Conservation (phyloP, 257 asterid genomes). For the Solanum bulbocastanum region DNA sequence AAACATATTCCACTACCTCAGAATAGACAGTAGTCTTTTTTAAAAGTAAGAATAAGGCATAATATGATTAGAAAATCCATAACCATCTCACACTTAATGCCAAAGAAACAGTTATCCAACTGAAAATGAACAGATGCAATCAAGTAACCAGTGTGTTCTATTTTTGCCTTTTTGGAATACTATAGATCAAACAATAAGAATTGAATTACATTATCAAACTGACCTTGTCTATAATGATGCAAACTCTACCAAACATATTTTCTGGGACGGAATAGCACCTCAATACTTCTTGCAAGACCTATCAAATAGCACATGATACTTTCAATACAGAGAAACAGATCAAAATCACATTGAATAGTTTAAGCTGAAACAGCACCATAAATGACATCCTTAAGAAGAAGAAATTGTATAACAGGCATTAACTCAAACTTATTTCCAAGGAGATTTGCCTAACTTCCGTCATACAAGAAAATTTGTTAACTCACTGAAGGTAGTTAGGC, state of each 20-base stretch:
- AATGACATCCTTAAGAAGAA: background rate
- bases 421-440: background rate
- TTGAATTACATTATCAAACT: conserved; percentile 11
- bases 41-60: background rate
- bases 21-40: background rate
- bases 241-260: conserved; percentile 68
- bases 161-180: background rate
- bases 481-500: background rate
- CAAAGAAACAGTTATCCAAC: background rate
- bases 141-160: background rate
- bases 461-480: background rate
- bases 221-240: conserved; percentile 91
- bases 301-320: conserved; percentile 12
- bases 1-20: background rate
- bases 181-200: background rate
- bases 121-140: background rate
- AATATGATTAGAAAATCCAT: background rate
- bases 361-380: background rate
- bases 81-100: background rate
- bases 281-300: conserved; percentile 96
- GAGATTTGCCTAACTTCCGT: background rate
- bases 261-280: conserved; percentile 70
- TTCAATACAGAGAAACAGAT: background rate
- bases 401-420: background rate
- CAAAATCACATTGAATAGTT: background rate